Conservation (phyloP, 495 filamentous ascomycete species). For the Penicillium taxi region DNA sequence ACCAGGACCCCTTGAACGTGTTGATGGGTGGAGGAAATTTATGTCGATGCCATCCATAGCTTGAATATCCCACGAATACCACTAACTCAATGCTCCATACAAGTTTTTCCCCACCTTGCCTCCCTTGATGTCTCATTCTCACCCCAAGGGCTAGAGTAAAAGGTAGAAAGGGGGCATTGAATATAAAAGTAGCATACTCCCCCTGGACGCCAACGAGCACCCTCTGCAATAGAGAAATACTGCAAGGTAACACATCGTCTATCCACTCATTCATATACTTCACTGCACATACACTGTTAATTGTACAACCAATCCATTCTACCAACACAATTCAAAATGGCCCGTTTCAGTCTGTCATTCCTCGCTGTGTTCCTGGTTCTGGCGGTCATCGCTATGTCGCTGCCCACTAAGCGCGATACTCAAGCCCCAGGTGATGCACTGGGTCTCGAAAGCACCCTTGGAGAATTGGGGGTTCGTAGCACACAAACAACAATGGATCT, state of each 20-base stretch:
- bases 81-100: background rate
- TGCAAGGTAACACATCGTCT: background rate
- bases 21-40: background rate
- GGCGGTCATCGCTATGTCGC: conserved; percentile 23
- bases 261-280: conserved; percentile 16
- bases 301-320: conserved; percentile 6
- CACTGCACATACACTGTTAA: conserved; percentile 3
- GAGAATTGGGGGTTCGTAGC: conserved; percentile 15
- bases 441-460: conserved; percentile 10
- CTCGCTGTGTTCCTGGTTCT: conserved; percentile 27
- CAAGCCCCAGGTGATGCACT: background rate
- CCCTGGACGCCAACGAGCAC: conserved; percentile 1
- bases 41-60: background rate
- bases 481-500: background rate
- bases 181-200: conserved; percentile 3
- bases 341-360: conserved; percentile 28
- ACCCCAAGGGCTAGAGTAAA: background rate
- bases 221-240: too few species aligned
- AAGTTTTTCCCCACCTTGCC: background rate
- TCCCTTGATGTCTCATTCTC: conserved; percentile 1
- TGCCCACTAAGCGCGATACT: conserved; percentile 24
- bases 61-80: background rate
- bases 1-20: too few species aligned
- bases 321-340: conserved; percentile 27
- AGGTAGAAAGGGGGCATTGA: background rate